Evolutionary conservation across 2,329 filamentous ascomycete species (phyloP).

Genomic region (Penicillium sp.): DNA sequence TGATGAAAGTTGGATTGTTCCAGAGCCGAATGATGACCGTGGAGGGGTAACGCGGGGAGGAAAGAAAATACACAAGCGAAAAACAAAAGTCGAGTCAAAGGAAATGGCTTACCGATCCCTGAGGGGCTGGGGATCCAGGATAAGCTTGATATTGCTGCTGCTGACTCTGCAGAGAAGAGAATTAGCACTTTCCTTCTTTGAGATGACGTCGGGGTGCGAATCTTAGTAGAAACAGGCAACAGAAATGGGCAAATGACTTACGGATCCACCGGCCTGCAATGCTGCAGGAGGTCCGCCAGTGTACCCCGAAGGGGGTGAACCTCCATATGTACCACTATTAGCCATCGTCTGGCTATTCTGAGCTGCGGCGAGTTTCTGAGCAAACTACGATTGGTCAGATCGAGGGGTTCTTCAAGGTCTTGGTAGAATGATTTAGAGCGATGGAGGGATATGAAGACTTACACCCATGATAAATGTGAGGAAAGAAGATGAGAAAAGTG

Average conservation of each 20-base stretch:
- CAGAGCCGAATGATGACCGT: slow-evolving; percentile 11
- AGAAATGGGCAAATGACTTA: slow-evolving; percentile 43
- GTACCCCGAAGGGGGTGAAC: slow-evolving; percentile 38
- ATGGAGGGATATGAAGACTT: background rate
- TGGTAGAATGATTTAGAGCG: too few relatives aligned
- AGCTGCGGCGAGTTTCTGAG: slow-evolving; percentile 40
- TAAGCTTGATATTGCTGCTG: slow-evolving; percentile 56
- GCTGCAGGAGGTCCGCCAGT: slow-evolving; percentile 37
- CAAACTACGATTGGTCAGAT: slow-evolving; percentile 30
- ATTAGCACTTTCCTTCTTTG: slow-evolving; percentile 3
- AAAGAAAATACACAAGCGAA: slow-evolving; percentile 10
- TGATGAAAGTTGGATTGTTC: slow-evolving; percentile 21
- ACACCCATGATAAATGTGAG: slow-evolving; percentile 7
- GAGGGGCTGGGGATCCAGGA: slow-evolving; percentile 40
- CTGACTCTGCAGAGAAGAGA: slow-evolving; percentile 2
- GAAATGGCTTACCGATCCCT: slow-evolving; percentile 38
- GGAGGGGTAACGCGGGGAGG: slow-evolving; percentile 10
- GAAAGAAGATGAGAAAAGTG: background rate
- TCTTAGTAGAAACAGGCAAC: slow-evolving; percentile 3
- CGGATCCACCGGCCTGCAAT: slow-evolving; percentile 45
- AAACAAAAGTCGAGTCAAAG: slow-evolving; percentile 3
- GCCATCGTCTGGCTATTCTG: slow-evolving; percentile 28
- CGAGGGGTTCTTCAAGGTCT: background rate
- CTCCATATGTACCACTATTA: slow-evolving; percentile 31
- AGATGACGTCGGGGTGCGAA: slow-evolving; percentile 22